A percentile compares a stretch with the other conserved stretches of the same genome.
Conservation (phyloP, 192 early-diverging fungal genomes). For the Entomortierella parvispora region DNA sequence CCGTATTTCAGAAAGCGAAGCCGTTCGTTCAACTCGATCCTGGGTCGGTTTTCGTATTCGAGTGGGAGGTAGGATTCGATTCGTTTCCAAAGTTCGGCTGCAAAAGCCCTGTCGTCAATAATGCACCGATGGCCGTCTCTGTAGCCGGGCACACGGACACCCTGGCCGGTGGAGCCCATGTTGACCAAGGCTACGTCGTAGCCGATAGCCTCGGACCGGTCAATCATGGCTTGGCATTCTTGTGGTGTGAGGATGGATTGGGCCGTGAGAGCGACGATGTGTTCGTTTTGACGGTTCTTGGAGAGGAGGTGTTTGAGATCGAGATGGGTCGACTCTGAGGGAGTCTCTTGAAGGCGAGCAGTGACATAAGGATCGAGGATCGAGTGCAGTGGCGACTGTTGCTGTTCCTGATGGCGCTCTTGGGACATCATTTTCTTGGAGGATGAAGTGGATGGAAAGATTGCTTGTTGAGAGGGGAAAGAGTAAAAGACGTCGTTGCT, state of each 20-base stretch:
- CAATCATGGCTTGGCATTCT: constrained; percentile 52
- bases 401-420: background rate
- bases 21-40: constrained; percentile 54
- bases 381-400: constrained; percentile 3
- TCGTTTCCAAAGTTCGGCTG: constrained; percentile 29
- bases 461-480: no score
- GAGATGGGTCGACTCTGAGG: constrained; percentile 14
- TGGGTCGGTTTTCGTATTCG: constrained; percentile 12
- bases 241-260: constrained; percentile 40
- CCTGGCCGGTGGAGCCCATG: constrained; percentile 10
- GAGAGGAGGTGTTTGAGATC: constrained; percentile 22
- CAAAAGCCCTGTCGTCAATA: constrained; percentile 31
- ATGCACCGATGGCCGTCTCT: constrained; percentile 44
- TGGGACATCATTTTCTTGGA: background rate
- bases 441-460: no score
- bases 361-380: constrained; percentile 9
- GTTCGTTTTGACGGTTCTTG: background rate
- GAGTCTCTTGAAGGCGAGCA: background rate
- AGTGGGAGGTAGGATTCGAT: constrained; percentile 35
- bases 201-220: constrained; percentile 25
- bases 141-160: constrained; percentile 30
- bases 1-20: constrained; percentile 53
- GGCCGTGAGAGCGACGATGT: constrained; percentile 37
- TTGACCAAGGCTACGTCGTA: constrained; percentile 54
- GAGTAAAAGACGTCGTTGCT: no score